Conservation (phyloP, 2,329 filamentous ascomycete species). For the Hypoxylon sp. region DNA sequence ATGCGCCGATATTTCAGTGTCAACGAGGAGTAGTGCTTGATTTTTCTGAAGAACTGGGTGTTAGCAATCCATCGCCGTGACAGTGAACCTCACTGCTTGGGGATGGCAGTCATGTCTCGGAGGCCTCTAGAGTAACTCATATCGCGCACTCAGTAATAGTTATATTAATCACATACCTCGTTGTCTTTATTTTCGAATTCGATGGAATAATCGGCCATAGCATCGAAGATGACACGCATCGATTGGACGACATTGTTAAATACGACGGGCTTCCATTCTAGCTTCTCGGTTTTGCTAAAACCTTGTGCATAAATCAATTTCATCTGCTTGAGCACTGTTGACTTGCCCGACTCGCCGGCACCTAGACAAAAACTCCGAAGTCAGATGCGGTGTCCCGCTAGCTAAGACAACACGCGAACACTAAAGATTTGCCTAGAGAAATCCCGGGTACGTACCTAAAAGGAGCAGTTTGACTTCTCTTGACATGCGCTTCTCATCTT, state of each 20-base stretch:
- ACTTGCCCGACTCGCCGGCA: slow-evolving; percentile 95
- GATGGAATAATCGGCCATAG: slow-evolving; percentile 88
- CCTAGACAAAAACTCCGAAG: slow-evolving; percentile 67
- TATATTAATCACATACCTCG: slow-evolving; percentile 71
- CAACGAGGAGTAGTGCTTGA: slow-evolving; percentile 81
- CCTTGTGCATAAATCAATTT: slow-evolving; percentile 95
- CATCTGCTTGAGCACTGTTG: slow-evolving; percentile 98
- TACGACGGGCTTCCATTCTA: slow-evolving; percentile 95
- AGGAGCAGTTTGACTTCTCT: slow-evolving; percentile 95
- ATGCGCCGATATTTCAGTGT: slow-evolving; percentile 85
- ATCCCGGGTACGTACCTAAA: slow-evolving; percentile 75
- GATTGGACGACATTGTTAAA: slow-evolving; percentile 96
- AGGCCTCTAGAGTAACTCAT: slow-evolving; percentile 6
- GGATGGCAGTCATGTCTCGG: slow-evolving; percentile 18
- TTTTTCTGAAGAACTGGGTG: slow-evolving; percentile 70
- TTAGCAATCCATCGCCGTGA: slow-evolving; percentile 36
- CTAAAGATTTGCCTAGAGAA: slow-evolving; percentile 29
- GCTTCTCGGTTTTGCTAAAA: slow-evolving; percentile 89
- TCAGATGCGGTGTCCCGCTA: slow-evolving; percentile 46
- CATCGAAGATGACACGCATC: slow-evolving; percentile 89
- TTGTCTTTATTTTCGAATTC: slow-evolving; percentile 84
- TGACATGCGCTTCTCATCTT: slow-evolving; percentile 88
- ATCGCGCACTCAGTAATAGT: slow-evolving; percentile 9
- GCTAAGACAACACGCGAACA: slow-evolving; percentile 43
- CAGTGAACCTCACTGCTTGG: background rate